These are phyloP conservation scores for Neurospora intermedia DNA, from an alignment of 495 filamentous ascomycete species.

Conservation along the genomic window DNA sequence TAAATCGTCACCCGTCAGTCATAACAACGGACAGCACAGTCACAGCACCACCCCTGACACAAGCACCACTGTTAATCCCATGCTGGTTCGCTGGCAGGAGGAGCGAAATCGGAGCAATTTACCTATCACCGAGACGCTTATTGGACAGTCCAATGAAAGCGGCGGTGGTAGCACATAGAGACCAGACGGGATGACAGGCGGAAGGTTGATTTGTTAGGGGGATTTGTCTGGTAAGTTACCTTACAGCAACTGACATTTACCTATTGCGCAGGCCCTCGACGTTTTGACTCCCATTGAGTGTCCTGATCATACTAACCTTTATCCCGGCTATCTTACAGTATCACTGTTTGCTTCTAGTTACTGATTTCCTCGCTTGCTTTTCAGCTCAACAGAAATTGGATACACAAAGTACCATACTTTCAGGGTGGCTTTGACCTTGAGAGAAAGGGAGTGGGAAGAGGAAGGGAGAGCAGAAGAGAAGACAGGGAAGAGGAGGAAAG, in stretches of 20 bases:
- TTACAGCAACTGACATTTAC: not conserved
- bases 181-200: not conserved
- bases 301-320: not conserved
- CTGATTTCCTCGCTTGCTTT: not conserved
- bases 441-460: not conserved
- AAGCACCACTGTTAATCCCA: constrained; percentile 8
- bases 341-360: not conserved
- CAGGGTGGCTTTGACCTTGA: not conserved
- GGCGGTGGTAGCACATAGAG: not conserved
- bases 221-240: not conserved
- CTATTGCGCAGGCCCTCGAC: not conserved
- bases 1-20: constrained; percentile 1
- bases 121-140: constrained; percentile 27
- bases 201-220: not conserved
- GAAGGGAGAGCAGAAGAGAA: not conserved
- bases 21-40: not conserved
- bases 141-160: not conserved
- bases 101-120: constrained; percentile 28
- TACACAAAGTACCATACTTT: not conserved
- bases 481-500: not conserved
- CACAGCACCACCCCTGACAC: not conserved
- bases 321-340: not conserved
- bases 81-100: constrained; percentile 28
- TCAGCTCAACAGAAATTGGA: not conserved
- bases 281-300: not conserved